Percentiles rank a stretch among this genome's conserved stretches.
phyloP scores from a whole-genome alignment of 1,284 basidiomycete species.

The Phellopilus nigrolimitatus region DNA sequence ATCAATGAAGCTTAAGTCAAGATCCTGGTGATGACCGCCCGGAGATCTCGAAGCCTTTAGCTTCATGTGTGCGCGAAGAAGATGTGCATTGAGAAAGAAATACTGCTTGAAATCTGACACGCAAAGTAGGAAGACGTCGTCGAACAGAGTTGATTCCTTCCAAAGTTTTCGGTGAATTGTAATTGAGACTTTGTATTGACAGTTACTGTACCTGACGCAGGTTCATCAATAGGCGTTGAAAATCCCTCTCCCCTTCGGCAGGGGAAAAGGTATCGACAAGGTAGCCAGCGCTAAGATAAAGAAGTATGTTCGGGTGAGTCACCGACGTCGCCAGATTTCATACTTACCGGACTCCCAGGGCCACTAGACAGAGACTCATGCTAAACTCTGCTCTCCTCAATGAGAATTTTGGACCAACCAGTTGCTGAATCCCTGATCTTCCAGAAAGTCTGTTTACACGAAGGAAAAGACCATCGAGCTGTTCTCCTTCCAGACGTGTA shows the following conservation, averaged over 20 bases:
- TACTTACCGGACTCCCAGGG: slow-evolving; percentile 17
- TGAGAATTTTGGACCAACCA: background rate
- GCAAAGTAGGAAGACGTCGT: slow-evolving; percentile 35
- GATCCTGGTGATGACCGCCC: slow-evolving; percentile 16
- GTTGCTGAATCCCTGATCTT: background rate
- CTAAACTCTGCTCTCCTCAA: slow-evolving; percentile 6
- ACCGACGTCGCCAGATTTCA: background rate
- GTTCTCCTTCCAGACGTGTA: too few relatives aligned
- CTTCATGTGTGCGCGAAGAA: slow-evolving; percentile 23
- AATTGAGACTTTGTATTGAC: background rate
- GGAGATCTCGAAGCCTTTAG: slow-evolving; percentile 1
- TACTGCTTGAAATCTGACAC: slow-evolving; percentile 40
- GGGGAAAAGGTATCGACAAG: slow-evolving; percentile 36
- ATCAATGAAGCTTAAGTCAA: background rate
- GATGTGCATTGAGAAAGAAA: slow-evolving; percentile 38
- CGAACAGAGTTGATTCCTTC: slow-evolving; percentile 28
- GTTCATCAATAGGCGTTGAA: slow-evolving; percentile 27
- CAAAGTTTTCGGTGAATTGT: background rate
- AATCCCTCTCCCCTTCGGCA: slow-evolving; percentile 25
- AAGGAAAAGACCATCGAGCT: background rate
- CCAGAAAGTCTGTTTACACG: background rate
- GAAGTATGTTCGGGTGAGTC: background rate
- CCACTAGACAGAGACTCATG: slow-evolving; percentile 12
- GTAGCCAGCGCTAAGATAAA: slow-evolving; percentile 33
- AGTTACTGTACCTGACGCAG: slow-evolving; percentile 30